Evolutionary conservation across 768 basidiomycete species (phyloP).

Genomic region (Mycena vitilis): DNA sequence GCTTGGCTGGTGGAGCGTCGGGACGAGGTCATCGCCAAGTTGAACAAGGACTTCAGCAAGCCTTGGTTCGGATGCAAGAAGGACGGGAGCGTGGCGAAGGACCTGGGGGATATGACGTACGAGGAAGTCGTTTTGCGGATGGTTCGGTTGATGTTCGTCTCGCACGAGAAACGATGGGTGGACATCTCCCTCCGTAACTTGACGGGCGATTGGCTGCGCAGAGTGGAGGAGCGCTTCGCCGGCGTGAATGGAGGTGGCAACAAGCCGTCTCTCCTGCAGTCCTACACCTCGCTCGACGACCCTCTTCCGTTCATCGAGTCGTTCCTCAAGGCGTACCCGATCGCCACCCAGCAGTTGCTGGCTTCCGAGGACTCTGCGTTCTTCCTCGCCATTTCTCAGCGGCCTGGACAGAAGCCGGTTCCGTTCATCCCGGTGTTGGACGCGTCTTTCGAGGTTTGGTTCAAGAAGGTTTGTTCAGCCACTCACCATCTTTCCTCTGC

Average conservation of each 20-base stretch:
- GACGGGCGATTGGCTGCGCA: slow-evolving; percentile 96
- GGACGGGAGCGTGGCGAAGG: slow-evolving; percentile 83
- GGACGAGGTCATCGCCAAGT: slow-evolving; percentile 88
- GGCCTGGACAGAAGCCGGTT: slow-evolving; percentile 97
- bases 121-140: slow-evolving; percentile 94
- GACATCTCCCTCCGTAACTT: slow-evolving; percentile 92
- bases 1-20: slow-evolving; percentile 90
- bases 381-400: slow-evolving; percentile 95
- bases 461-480: slow-evolving; percentile 86
- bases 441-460: slow-evolving; percentile 96
- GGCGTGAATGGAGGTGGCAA: slow-evolving; percentile 80
- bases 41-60: slow-evolving; percentile 97
- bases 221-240: slow-evolving; percentile 95
- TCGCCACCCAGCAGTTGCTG: slow-evolving; percentile 86
- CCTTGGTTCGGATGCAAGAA: slow-evolving; percentile 99
- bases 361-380: slow-evolving; percentile 94
- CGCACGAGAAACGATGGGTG: slow-evolving; percentile 93
- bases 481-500: slow-evolving; percentile 4
- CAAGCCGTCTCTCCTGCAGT: slow-evolving; percentile 88
- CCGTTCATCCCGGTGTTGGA: slow-evolving; percentile 98
- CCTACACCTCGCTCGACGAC: slow-evolving; percentile 86
- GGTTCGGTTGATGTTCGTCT: slow-evolving; percentile 94
- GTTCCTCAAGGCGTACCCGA: slow-evolving; percentile 89
- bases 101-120: slow-evolving; percentile 97
- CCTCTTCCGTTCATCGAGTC: slow-evolving; percentile 79